A percentile compares a stretch with the other conserved stretches of the same genome.
Evolutionary conservation across 257 asterid genomes (phyloP).

Genomic region (Fraxinus excelsior): DNA sequence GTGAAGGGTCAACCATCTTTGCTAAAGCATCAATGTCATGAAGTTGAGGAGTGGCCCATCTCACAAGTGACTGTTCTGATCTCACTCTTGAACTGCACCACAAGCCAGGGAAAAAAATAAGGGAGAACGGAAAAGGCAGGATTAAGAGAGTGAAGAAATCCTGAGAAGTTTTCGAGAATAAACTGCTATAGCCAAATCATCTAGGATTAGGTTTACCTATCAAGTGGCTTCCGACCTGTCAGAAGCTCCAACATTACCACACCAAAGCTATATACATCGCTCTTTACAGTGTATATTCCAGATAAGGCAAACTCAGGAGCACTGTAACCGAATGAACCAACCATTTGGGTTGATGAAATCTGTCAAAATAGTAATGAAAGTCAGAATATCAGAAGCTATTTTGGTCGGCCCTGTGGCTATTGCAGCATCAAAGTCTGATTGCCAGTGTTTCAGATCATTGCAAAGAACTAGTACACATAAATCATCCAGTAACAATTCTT

Average conservation of each 20-base stretch:
- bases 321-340: constrained; percentile 91
- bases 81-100: constrained; percentile 74
- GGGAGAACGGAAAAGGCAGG: background rate
- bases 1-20: constrained; percentile 91
- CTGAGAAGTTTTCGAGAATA: constrained; percentile 6
- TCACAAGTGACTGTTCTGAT: constrained; percentile 93
- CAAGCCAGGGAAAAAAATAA: background rate
- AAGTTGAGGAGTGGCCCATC: constrained; percentile 99
- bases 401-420: background rate
- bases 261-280: constrained; percentile 97
- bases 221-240: constrained; percentile 98
- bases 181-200: constrained; percentile 1
- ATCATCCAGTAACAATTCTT: background rate
- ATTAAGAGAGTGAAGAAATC: background rate
- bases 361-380: constrained; percentile 34
- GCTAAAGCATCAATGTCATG: constrained; percentile 97
- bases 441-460: background rate
- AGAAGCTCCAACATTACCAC: constrained; percentile 97
- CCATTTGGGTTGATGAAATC: constrained; percentile 78
- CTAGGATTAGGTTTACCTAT: constrained; percentile 55
- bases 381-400: background rate
- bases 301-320: constrained; percentile 98
- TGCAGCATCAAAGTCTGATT: background rate
- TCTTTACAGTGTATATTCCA: constrained; percentile 90
- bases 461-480: background rate